Conservation (phyloP, 1,284 basidiomycete species). For the Sporisorium iseilematis-ciliati region DNA sequence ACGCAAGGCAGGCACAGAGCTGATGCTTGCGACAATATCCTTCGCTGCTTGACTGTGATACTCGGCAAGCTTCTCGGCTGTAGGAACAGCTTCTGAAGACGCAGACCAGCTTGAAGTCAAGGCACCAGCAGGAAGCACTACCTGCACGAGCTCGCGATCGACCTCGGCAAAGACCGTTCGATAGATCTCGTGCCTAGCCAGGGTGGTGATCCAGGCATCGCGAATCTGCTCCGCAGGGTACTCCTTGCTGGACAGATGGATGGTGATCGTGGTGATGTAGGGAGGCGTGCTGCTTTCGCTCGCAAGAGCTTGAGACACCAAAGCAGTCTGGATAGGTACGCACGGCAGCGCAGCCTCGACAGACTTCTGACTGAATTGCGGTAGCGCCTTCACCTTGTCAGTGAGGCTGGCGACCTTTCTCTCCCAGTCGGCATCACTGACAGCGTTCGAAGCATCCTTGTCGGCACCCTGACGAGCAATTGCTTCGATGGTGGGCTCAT, state of each 20-base stretch:
- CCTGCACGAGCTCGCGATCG: conserved; percentile 39
- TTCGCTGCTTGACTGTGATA: conserved; percentile 31
- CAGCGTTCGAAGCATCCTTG: neutral
- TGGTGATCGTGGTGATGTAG: conserved; percentile 55
- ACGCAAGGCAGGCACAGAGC: conserved; percentile 47
- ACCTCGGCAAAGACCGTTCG: conserved; percentile 56
- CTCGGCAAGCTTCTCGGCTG: conserved; percentile 5
- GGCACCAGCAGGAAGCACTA: conserved; percentile 27
- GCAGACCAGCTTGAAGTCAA: conserved; percentile 22
- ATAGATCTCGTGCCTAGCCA: conserved; percentile 53
- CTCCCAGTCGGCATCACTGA: conserved; percentile 15
- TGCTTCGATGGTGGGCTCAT: conserved; percentile 50
- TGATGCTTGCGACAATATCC: conserved; percentile 36
- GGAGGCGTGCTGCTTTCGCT: conserved; percentile 27
- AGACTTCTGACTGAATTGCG: conserved; percentile 3
- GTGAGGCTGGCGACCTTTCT: conserved; percentile 19
- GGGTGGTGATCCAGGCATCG: conserved; percentile 34
- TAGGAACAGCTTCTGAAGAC: neutral
- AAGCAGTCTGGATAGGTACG: conserved; percentile 60
- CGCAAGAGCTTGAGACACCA: conserved; percentile 52
- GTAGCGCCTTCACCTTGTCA: conserved; percentile 12
- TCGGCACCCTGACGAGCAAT: conserved; percentile 24
- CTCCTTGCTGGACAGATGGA: conserved; percentile 14
- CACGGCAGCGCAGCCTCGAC: conserved; percentile 44
- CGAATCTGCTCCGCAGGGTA: conserved; percentile 19